These are phyloP conservation scores for Suhomyces terraborum DNA, from an alignment of 1,139 yeast species.

Conservation along the genomic window DNA sequence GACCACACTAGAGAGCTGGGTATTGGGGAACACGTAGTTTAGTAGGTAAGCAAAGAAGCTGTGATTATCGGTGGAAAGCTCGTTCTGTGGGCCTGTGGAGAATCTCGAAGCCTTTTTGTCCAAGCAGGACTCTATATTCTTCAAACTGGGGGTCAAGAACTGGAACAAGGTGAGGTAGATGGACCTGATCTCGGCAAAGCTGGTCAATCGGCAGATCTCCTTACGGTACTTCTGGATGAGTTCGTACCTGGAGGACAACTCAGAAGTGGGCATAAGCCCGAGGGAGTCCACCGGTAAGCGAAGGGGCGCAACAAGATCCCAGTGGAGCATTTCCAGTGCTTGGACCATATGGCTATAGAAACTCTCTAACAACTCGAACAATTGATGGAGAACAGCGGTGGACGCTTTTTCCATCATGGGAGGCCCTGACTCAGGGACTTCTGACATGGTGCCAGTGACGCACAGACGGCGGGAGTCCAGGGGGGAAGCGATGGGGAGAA, in stretches of 20 bases:
- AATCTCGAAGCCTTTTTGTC: not conserved
- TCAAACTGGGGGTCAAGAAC: conserved; percentile 13
- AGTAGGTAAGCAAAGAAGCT: conserved; percentile 13
- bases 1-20: conserved; percentile 8
- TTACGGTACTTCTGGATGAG: conserved; percentile 16
- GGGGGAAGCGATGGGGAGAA: not conserved
- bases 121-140: not conserved
- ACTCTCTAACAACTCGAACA: conserved; percentile 14
- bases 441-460: conserved; percentile 2
- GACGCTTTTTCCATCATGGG: not conserved
- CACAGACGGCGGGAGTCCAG: not conserved
- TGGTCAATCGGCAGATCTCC: conserved; percentile 9
- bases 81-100: not conserved
- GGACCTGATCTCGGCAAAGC: conserved; percentile 11
- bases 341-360: conserved; percentile 15
- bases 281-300: conserved; percentile 7
- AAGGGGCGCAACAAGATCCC: conserved; percentile 11
- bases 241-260: conserved; percentile 12
- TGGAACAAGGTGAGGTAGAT: conserved; percentile 15
- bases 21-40: conserved; percentile 14
- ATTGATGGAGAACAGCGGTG: conserved; percentile 14
- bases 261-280: conserved; percentile 10
- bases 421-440: conserved; percentile 5
- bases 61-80: conserved; percentile 4
- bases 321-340: conserved; percentile 12